Percentiles rank a stretch among this genome's conserved stretches.
Evolutionary conservation across 306 rosid genomes (phyloP).

Genomic region (Lathyrus oleraceus): DNA sequence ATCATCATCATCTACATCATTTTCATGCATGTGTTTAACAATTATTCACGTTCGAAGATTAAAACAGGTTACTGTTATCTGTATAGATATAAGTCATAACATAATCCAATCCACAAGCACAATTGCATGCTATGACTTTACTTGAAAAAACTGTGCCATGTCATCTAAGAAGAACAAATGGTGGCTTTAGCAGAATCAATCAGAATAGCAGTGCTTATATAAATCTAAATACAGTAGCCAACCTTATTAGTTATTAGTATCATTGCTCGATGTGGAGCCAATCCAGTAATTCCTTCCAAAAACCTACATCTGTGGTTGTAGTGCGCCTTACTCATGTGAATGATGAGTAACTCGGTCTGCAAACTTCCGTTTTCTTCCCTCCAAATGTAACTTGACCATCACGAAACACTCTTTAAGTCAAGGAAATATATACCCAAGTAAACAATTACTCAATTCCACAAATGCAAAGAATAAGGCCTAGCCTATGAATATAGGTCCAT

Average conservation of each 20-base stretch:
- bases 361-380: neutral
- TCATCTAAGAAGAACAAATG: neutral
- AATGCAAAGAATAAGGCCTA: neutral
- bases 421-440: neutral
- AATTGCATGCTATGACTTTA: neutral
- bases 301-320: neutral
- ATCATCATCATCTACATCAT: neutral
- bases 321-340: slow-evolving; percentile 6
- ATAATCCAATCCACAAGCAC: neutral
- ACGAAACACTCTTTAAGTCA: neutral
- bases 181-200: slow-evolving; percentile 2
- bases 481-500: neutral
- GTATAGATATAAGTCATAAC: neutral
- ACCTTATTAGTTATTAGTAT: neutral
- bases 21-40: neutral
- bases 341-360: neutral
- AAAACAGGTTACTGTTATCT: neutral
- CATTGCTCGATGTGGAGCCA: neutral
- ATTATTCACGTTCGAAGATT: neutral
- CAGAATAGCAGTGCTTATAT: neutral
- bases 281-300: neutral
- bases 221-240: neutral
- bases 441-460: slow-evolving; percentile 5
- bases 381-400: slow-evolving; percentile 5
- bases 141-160: neutral